Percentiles rank a stretch among this genome's conserved stretches.
Evolutionary conservation across 768 basidiomycete genomes (phyloP).

Genomic region (Hygrophoropsis aurantiaca): DNA sequence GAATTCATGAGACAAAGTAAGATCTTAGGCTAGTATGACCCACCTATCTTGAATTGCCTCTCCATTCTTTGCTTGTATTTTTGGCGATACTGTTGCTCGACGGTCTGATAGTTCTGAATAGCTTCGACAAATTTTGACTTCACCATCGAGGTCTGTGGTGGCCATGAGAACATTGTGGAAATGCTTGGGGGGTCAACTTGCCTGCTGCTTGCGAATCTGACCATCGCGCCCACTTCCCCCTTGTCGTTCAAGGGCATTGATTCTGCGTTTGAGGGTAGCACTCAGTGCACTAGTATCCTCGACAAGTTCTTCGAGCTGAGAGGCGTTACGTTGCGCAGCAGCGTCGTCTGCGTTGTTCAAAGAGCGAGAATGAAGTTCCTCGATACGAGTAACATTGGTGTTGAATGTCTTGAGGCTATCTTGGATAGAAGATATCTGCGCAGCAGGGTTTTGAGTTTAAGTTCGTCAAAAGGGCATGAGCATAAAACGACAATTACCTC

Average conservation of each 20-base stretch:
- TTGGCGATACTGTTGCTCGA: constrained; percentile 68
- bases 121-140: constrained; percentile 73
- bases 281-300: constrained; percentile 60
- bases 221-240: constrained; percentile 40
- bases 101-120: constrained; percentile 74
- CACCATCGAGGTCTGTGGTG: constrained; percentile 52
- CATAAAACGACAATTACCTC: constrained; percentile 18
- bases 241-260: constrained; percentile 53
- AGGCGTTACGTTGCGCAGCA: constrained; percentile 37
- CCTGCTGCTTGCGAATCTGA: constrained; percentile 48
- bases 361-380: constrained; percentile 50
- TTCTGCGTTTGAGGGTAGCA: constrained; percentile 55
- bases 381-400: constrained; percentile 44
- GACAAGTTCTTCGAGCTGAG: constrained; percentile 58
- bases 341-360: constrained; percentile 49
- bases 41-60: constrained; percentile 78
- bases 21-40: constrained; percentile 8
- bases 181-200: constrained; percentile 2
- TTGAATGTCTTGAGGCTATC: constrained; percentile 43
- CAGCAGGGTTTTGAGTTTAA: not conserved
- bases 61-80: constrained; percentile 68
- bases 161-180: not conserved
- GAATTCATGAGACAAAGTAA: not conserved
- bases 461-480: not conserved
- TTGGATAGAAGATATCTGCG: constrained; percentile 50